Conservation (phyloP, 306 rosid species). For the Cucurbita pepo region DNA sequence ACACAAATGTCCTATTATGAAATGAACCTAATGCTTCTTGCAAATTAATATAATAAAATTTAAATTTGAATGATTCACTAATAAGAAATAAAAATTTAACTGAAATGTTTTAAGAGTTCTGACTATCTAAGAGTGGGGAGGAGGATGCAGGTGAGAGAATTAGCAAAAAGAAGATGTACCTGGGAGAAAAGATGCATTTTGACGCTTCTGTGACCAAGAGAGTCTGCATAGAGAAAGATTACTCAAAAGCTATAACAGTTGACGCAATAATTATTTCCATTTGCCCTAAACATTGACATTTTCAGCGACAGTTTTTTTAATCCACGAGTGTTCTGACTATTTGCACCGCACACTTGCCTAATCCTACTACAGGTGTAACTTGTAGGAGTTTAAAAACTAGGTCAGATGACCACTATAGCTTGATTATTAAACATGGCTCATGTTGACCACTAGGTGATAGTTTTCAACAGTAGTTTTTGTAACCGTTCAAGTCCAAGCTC, state of each 20-base stretch:
- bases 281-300: not conserved
- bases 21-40: not conserved
- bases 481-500: too few species aligned
- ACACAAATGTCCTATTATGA: not conserved
- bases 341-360: too few species aligned
- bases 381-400: not conserved
- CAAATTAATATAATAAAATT: not conserved
- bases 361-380: not conserved
- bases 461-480: not conserved
- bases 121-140: not conserved
- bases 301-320: too few species aligned
- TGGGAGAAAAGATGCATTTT: slow-evolving; percentile 31
- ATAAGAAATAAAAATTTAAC: not conserved
- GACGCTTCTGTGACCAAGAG: slow-evolving; percentile 44
- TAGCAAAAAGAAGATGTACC: slow-evolving; percentile 14
- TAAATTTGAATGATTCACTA: not conserved
- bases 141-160: not conserved
- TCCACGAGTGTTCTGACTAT: too few species aligned
- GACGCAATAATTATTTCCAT: not conserved
- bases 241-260: not conserved
- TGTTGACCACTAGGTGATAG: not conserved
- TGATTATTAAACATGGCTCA: not conserved
- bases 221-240: slow-evolving; percentile 20
- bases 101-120: not conserved
- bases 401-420: not conserved